These are phyloP conservation scores for Eremochloa ophiuroides DNA, from an alignment of 176 grass and related monocot species.

Conservation along the genomic window DNA sequence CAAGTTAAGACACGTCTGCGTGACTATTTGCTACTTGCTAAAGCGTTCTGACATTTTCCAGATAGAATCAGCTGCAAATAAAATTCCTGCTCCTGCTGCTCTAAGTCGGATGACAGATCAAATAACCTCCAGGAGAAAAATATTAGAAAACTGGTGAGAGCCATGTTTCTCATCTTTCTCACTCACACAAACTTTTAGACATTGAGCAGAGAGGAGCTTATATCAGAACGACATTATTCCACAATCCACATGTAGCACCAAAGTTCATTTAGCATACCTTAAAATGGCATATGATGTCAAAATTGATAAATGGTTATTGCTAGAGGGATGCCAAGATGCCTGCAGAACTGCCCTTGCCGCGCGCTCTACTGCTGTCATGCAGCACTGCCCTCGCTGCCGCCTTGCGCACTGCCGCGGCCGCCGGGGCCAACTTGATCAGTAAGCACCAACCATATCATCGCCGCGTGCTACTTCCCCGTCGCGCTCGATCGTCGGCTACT, in stretches of 20 bases:
- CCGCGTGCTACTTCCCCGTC: slow-evolving; percentile 80
- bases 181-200: neutral
- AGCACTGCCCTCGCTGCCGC: too few species aligned
- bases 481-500: slow-evolving; percentile 70
- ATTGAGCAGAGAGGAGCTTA: neutral
- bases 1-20: too few species aligned
- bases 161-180: neutral
- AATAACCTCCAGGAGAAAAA: slow-evolving; percentile 58
- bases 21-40: neutral
- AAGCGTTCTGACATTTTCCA: slow-evolving; percentile 66
- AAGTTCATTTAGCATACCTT: slow-evolving; percentile 38
- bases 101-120: slow-evolving; percentile 77
- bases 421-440: too few species aligned
- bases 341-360: slow-evolving; percentile 29
- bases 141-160: neutral
- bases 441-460: too few species aligned
- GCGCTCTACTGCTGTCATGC: too few species aligned
- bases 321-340: slow-evolving; percentile 82
- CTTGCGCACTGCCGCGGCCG: too few species aligned
- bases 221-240: too few species aligned
- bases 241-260: neutral
- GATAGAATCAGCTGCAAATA: slow-evolving; percentile 72
- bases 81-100: slow-evolving; percentile 71
- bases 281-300: slow-evolving; percentile 91
- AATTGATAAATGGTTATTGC: slow-evolving; percentile 66